phyloP scores from a whole-genome alignment of 1,284 basidiomycete species.

The Cutaneotrichosporon cutaneum region DNA sequence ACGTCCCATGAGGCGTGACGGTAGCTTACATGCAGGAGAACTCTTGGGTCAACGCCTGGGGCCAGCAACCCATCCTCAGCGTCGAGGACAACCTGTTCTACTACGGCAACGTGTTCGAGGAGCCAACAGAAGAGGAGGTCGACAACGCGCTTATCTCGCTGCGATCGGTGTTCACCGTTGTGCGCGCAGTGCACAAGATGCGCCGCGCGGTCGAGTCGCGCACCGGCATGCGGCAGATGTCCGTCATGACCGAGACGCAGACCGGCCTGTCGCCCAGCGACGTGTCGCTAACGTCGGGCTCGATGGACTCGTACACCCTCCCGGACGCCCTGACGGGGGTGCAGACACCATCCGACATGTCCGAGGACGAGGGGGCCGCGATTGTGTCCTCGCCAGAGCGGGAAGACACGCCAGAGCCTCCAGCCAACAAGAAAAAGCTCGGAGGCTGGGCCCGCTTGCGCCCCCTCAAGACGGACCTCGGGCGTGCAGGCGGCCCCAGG shows the following conservation, averaged over 20 bases:
- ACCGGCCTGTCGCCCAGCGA: slow-evolving; percentile 9
- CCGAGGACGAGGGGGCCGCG: slow-evolving; percentile 4
- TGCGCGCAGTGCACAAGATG: slow-evolving; percentile 51
- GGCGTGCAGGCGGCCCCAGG: background rate
- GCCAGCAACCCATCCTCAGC: slow-evolving; percentile 42
- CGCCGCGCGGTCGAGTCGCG: slow-evolving; percentile 13
- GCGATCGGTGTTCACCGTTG: slow-evolving; percentile 48
- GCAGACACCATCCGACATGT: background rate
- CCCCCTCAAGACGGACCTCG: slow-evolving; percentile 12
- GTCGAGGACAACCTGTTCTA: slow-evolving; percentile 53
- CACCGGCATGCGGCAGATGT: slow-evolving; percentile 5
- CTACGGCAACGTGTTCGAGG: slow-evolving; percentile 51
- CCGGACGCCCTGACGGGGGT: slow-evolving; percentile 19
- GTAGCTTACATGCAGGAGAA: slow-evolving; percentile 44
- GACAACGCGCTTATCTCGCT: slow-evolving; percentile 47
- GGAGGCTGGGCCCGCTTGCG: background rate
- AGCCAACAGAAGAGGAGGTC: slow-evolving; percentile 53
- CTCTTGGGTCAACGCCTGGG: slow-evolving; percentile 52
- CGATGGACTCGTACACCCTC: slow-evolving; percentile 48
- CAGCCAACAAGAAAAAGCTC: background rate
- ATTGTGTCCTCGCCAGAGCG: slow-evolving; percentile 1
- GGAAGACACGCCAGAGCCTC: slow-evolving; percentile 4
- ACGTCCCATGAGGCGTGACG: slow-evolving; percentile 14
- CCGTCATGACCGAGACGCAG: background rate
- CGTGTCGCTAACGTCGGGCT: slow-evolving; percentile 30